Base-by-base conservation (phyloP, 129 eudicot genomes). In the Erigeron canadensis region DNA sequence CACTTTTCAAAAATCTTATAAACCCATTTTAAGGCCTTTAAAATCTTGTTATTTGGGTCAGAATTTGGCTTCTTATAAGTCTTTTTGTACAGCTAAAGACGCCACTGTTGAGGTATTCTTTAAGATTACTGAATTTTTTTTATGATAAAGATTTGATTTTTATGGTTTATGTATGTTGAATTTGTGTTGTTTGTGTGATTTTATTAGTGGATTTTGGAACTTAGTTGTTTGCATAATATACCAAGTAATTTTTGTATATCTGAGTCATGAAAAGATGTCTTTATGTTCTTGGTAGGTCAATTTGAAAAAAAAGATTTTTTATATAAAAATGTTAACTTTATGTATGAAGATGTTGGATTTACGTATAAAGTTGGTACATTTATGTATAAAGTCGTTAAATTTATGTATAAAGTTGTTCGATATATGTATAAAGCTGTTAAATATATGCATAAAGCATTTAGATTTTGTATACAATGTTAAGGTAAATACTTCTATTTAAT, bases 91-190 rank as follows among this genome's bases (percentile, higher is more conserved):
- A 42, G 67, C 75, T 71, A 46, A 68, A 22, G 80, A 71, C 46
- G 59, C 83, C 54, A 45, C 87, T 48, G 41, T 71, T 55, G 65
- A 83, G 83, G 87, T 83, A 79, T 51, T 22, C 39, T 64, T 41
- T 76, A 38, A 37, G 11, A 13, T 42, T 23, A 19, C 37, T 11
- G 50, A 64, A 64, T 13, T 8, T 4, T 15, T 15, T 43, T 22
- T 8, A 8, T 44, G n/a, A 62, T 39, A 12, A 19, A 19, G 12
- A 23, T 59, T n/a, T n/a, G 10, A 5, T 43, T 18, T 10, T 56
- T 28, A 28, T 6, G 17, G 38, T 48, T 62, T 62, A 43, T 50
- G 11, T n/a, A 47, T 67, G 64, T 34, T 67, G 34, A 18, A 46
- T 8, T 68, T 60, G 10, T n/a, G 10, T 12, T 45, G 19, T 67